phyloP scores from a whole-genome alignment of 352 stramenopile genomes.

The Pythium coloratum region DNA sequence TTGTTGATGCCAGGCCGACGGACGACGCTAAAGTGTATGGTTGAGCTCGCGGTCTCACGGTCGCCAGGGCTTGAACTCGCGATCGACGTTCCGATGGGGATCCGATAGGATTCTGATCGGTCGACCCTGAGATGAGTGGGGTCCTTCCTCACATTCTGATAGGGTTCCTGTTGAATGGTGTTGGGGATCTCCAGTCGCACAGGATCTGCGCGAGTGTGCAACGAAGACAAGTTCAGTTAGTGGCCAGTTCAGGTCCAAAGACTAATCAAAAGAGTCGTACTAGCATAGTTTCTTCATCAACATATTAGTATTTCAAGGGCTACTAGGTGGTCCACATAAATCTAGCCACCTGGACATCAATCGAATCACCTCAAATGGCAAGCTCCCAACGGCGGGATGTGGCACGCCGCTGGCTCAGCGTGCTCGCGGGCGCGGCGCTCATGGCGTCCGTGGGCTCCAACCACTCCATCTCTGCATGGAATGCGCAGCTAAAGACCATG shows the following conservation, averaged over 20 bases:
- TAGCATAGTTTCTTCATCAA: background rate
- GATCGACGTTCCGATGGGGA: background rate
- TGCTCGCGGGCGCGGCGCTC: constrained; percentile 51
- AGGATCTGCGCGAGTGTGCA: background rate
- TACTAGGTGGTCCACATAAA: constrained; percentile 2
- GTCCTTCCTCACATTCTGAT: too few relatives aligned
- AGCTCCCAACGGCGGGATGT: background rate
- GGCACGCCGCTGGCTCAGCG: constrained; percentile 44
- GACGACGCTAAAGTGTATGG: constrained; percentile 1
- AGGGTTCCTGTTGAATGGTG: background rate
- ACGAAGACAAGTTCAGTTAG: constrained; percentile 5
- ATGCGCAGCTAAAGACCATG: constrained; percentile 56
- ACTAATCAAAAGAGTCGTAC: background rate
- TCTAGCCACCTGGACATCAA: background rate
- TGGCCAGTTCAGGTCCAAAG: background rate
- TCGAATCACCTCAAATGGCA: background rate
- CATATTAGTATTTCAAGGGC: background rate
- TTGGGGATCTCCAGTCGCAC: background rate
- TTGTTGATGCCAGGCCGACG: background rate
- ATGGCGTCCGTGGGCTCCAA: constrained; percentile 68
- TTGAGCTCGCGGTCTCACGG: too few relatives aligned
- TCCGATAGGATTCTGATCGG: background rate
- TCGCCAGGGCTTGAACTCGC: background rate
- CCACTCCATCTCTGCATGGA: constrained; percentile 80
- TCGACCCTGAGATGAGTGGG: background rate